Conservation (phyloP, 2,329 filamentous ascomycete genomes). For the Acrocalymma vagum region DNA sequence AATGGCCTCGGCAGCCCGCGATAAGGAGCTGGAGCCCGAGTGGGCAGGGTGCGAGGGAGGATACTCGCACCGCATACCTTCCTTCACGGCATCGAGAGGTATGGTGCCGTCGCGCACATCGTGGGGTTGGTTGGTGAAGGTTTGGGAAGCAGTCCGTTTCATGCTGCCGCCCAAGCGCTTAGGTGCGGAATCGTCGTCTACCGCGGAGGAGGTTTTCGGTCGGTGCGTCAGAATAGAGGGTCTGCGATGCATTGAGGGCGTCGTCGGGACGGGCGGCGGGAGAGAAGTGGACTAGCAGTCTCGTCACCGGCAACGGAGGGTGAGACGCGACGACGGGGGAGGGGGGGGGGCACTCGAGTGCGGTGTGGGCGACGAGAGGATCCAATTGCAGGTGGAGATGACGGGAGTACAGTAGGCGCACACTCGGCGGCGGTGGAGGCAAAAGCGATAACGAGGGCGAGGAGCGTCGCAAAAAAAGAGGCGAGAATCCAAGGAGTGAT, state of each 20-base stretch:
- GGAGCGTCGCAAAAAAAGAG: no score
- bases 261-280: conserved; percentile 12
- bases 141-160: conserved; percentile 49
- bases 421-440: conserved; percentile 12
- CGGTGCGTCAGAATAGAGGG: conserved; percentile 46
- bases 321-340: not conserved
- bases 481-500: no score
- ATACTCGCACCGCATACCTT: conserved; percentile 27
- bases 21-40: conserved; percentile 32
- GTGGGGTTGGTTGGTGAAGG: conserved; percentile 36
- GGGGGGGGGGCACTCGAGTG: conserved; percentile 2
- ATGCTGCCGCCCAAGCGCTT: conserved; percentile 35
- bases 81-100: conserved; percentile 39
- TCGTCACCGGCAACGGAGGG: conserved; percentile 1
- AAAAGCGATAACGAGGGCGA: conserved; percentile 11
- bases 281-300: not conserved
- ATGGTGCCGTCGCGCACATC: conserved; percentile 32
- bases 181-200: conserved; percentile 43
- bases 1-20: conserved; percentile 38
- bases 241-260: conserved; percentile 45
- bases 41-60: conserved; percentile 27
- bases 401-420: no score
- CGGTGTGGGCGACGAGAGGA: not conserved
- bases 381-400: no score
- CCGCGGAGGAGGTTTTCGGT: conserved; percentile 54